Percentiles rank a stretch among this genome's conserved stretches.
Evolutionary conservation across 106 monocot genomes (phyloP).

Genomic region (Allium cepa): DNA sequence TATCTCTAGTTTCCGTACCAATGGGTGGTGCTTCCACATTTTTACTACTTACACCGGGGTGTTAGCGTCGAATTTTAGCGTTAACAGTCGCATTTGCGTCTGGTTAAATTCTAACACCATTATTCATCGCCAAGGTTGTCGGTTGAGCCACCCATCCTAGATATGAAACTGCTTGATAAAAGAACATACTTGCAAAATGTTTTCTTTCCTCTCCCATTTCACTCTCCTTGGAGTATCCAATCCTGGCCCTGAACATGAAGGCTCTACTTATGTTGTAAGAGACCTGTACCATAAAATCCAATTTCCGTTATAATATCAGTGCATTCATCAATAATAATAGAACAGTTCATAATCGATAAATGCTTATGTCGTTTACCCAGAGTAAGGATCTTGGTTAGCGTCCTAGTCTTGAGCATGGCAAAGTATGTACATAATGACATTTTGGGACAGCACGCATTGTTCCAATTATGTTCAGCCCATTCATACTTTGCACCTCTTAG

Average conservation of each 20-base stretch:
- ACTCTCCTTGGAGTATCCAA: background rate
- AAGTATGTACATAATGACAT: too few species aligned
- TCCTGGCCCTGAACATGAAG: background rate
- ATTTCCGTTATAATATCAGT: background rate
- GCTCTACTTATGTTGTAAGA: background rate
- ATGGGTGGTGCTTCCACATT: too few species aligned
- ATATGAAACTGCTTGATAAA: background rate
- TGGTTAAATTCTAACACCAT: too few species aligned
- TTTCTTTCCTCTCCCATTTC: background rate
- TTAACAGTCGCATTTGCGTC: too few species aligned
- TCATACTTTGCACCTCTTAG: too few species aligned
- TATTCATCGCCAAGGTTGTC: background rate
- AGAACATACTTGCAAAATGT: background rate
- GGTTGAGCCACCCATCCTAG: slow-evolving; percentile 6
- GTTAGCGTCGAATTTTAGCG: too few species aligned
- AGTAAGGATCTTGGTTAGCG: slow-evolving; percentile 1
- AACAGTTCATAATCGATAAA: too few species aligned
- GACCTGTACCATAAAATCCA: background rate
- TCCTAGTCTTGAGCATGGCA: slow-evolving; percentile 14
- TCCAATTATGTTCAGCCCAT: too few species aligned
- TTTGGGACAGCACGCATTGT: too few species aligned
- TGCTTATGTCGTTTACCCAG: background rate
- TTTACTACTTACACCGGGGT: too few species aligned
- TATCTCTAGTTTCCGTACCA: too few species aligned
- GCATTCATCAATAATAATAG: background rate